These are phyloP conservation scores for Trametes gibbosa DNA, from an alignment of 768 basidiomycete species.

Conservation along the genomic window DNA sequence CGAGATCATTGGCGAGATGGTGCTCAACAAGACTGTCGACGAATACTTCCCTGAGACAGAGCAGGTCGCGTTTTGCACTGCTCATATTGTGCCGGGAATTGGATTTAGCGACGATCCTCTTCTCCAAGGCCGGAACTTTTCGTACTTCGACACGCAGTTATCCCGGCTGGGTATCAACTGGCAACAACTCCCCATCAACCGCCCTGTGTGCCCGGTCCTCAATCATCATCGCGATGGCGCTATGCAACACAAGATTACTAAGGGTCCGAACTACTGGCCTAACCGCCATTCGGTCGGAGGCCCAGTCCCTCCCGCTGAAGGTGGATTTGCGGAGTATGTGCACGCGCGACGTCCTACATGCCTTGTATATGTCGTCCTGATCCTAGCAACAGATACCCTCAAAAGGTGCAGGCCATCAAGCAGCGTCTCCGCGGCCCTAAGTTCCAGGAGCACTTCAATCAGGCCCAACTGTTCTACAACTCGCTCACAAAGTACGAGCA, in stretches of 20 bases:
- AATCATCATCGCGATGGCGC: conserved; percentile 67
- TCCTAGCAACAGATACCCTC: conserved; percentile 37
- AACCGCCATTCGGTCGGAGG: conserved; percentile 57
- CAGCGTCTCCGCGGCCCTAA: conserved; percentile 64
- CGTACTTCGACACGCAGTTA: conserved; percentile 84
- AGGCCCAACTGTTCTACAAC: conserved; percentile 82
- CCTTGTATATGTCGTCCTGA: background rate
- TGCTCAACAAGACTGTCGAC: conserved; percentile 58
- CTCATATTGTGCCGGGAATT: conserved; percentile 57
- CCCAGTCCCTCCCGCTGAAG: conserved; percentile 48
- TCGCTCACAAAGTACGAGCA: conserved; percentile 70
- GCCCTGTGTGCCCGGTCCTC: conserved; percentile 72
- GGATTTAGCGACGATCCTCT: conserved; percentile 77
- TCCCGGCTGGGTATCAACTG: conserved; percentile 80
- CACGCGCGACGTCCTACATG: too few species aligned
- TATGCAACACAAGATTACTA: conserved; percentile 54
- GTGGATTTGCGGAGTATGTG: conserved; percentile 58
- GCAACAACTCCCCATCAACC: conserved; percentile 80
- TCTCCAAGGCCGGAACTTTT: conserved; percentile 83
- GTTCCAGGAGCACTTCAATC: conserved; percentile 76
- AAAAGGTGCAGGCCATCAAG: conserved; percentile 53
- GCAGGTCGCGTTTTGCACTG: conserved; percentile 86
- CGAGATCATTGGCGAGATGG: conserved; percentile 72
- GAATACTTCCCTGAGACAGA: conserved; percentile 88
- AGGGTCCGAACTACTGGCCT: conserved; percentile 79